Evolutionary conservation across 176 grass and related monocot genomes (phyloP), one percentile per base, ranked within the genome.

Genomic region (Rhynchospora breviuscula): DNA sequence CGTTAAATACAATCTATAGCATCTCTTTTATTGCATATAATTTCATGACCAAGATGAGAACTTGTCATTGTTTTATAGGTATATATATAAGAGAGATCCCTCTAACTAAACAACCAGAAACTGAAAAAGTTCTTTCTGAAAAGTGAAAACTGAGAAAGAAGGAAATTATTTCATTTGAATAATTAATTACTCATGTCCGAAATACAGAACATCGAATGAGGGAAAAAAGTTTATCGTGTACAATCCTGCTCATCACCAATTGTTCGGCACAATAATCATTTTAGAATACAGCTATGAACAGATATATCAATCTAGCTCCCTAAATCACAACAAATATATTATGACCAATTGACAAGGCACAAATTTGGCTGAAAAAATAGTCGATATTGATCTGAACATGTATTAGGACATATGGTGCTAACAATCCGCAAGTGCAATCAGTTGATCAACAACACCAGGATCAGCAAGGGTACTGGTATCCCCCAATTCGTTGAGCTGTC

Each of bases 381-480:
- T 19, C 51, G 46, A 19, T 68, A 17, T 1, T 15, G 26, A 70
- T n/a, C 33, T 45, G 35, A 46, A 46, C 33, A 43, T 68, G 14
- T 4, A 46, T 45, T 29, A 0, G 3, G 80, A 67, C 33, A 8
- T 19, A 60, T 25, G 52, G 43, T 14, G 72, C 74, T 87, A 95
- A 64, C 70, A 88, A 78, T 95, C 93, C 14, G 82, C 85, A 29
- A 99, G 89, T 22, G 76, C 84, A 76, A 95, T 99, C 8, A 99
- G 89, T 79, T 99, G 89, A 40, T 95, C 91, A 8, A 99, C 91
- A 19, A 99, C 93, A 9, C 88, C 80, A 0, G 96, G 96, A 23
- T 99, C 96, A 82, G 93, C 91, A 82, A 99, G 91, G 1, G 96
- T 99, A 85, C 96, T 99, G n/a, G 91, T 99, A 86, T 99, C 96